Evolutionary conservation across 179 eudicot species (phyloP).

Genomic region (Patellifolia procumbens): DNA sequence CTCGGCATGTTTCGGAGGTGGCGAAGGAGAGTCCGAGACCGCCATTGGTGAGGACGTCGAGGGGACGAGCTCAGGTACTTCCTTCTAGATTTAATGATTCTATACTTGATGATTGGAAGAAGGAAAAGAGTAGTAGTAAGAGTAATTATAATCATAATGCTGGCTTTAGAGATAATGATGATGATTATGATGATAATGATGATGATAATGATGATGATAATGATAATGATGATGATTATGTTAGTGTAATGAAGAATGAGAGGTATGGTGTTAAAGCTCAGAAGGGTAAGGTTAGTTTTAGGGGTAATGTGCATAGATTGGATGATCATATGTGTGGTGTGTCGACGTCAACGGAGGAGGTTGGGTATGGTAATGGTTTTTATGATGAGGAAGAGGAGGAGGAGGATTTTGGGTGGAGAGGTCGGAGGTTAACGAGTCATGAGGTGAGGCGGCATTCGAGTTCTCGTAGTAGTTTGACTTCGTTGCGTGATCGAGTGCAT

Average conservation of each 20-base stretch:
- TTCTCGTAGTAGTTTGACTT: constrained; percentile 36
- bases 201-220: constrained; percentile 8
- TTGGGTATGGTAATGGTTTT: constrained; percentile 37
- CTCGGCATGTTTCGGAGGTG: constrained; percentile 19
- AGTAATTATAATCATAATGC: constrained; percentile 15
- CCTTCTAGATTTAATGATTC: constrained; percentile 95
- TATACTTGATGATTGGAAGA: constrained; percentile 94
- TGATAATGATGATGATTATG: constrained; percentile 27
- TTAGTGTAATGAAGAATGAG: constrained; percentile 33
- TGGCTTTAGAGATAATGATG: constrained; percentile 30
- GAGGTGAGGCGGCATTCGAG: constrained; percentile 35
- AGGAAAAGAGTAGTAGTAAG: constrained; percentile 55
- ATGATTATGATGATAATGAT: constrained; percentile 2
- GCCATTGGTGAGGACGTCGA: constrained; percentile 75
- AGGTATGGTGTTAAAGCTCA: constrained; percentile 36
- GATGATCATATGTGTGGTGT: constrained; percentile 38
- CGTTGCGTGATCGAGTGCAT: constrained; percentile 36
- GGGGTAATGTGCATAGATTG: constrained; percentile 35
- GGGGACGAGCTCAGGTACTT: constrained; percentile 90
- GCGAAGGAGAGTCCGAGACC: constrained; percentile 51
- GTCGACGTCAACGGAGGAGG: constrained; percentile 45
- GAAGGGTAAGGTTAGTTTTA: constrained; percentile 21
- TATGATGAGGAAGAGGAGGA: constrained; percentile 32
- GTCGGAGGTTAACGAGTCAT: constrained; percentile 23
- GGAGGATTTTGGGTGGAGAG: constrained; percentile 28